Conservation (phyloP, 2,329 filamentous ascomycete species). For the Cladosporium oxysporum region DNA sequence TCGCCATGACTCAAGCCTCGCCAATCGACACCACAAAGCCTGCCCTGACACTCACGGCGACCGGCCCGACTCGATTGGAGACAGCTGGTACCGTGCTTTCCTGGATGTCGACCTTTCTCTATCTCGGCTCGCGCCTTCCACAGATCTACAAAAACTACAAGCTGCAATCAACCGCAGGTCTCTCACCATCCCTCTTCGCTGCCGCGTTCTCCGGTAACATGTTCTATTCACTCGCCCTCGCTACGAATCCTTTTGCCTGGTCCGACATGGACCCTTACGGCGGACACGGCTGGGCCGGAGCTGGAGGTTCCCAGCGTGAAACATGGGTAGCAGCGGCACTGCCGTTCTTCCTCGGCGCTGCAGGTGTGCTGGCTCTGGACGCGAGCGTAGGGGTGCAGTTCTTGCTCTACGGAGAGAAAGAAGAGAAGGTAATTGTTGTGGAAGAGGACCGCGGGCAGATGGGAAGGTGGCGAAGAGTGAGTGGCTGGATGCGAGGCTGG, state of each 20-base stretch:
- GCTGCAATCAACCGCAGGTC: conserved; percentile 64
- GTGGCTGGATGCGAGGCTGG: conserved; percentile 68
- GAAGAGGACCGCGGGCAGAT: conserved; percentile 43
- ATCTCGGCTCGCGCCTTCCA: conserved; percentile 61
- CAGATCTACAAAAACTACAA: conserved; percentile 67
- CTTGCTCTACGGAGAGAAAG: conserved; percentile 55
- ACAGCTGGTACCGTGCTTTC: conserved; percentile 55
- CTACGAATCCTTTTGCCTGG: conserved; percentile 67
- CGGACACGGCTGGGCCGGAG: conserved; percentile 60
- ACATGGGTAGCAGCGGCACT: conserved; percentile 61
- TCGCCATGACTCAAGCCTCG: conserved; percentile 46
- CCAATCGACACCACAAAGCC: conserved; percentile 26
- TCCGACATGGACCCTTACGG: conserved; percentile 54
- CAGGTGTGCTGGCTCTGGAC: conserved; percentile 64
- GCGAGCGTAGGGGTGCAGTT: conserved; percentile 65
- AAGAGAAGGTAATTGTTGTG: conserved; percentile 49
- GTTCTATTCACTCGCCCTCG: conserved; percentile 64
- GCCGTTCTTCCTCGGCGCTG: conserved; percentile 67
- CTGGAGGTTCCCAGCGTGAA: conserved; percentile 54
- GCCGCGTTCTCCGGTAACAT: conserved; percentile 69
- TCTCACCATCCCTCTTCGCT: conserved; percentile 63
- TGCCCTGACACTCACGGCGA: conserved; percentile 25
- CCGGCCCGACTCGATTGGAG: conserved; percentile 39
- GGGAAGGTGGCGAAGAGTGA: conserved; percentile 57
- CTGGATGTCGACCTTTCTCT: conserved; percentile 59